A percentile compares a stretch with the other conserved stretches of the same genome.
These are phyloP conservation scores for Sporopachydermia cereana DNA, from an alignment of 1,139 yeast genomes.

Conservation along the genomic window DNA sequence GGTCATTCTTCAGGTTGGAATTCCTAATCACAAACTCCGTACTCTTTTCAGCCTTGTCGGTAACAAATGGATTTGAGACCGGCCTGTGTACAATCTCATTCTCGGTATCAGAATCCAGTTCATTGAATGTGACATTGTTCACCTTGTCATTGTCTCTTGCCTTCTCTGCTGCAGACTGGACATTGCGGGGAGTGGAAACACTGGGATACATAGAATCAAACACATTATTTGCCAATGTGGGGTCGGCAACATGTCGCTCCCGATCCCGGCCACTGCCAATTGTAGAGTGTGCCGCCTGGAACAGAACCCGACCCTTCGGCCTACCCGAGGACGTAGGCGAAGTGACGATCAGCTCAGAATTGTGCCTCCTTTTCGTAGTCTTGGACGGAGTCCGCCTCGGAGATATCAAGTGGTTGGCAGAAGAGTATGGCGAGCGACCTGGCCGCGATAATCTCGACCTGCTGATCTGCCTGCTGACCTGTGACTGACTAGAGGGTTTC, in stretches of 20 bases:
- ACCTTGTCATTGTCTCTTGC: conserved; percentile 1
- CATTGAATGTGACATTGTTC: not conserved
- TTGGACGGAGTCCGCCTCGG: not conserved
- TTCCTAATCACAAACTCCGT: not conserved
- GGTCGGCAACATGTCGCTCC: not conserved
- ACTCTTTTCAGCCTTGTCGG: not conserved
- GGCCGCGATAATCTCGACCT: not conserved
- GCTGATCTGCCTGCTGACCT: not conserved
- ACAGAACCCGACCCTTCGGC: not conserved
- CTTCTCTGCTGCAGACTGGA: not conserved
- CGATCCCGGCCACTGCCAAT: conserved; percentile 2
- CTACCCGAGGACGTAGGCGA: not conserved
- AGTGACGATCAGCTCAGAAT: not conserved
- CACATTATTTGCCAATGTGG: not conserved
- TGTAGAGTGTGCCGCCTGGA: conserved; percentile 1
- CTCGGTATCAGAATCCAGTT: not conserved
- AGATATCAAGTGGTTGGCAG: not conserved
- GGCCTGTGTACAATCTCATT: not conserved
- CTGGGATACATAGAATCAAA: not conserved
- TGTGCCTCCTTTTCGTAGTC: not conserved
- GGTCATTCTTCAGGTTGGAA: conserved; percentile 3
- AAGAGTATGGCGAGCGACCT: not conserved
- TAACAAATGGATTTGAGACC: not conserved
- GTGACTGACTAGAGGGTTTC: not conserved
- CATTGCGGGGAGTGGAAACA: not conserved